phyloP scores from a whole-genome alignment of 805 yeast genomes.

The Spathaspora gorwiae region DNA sequence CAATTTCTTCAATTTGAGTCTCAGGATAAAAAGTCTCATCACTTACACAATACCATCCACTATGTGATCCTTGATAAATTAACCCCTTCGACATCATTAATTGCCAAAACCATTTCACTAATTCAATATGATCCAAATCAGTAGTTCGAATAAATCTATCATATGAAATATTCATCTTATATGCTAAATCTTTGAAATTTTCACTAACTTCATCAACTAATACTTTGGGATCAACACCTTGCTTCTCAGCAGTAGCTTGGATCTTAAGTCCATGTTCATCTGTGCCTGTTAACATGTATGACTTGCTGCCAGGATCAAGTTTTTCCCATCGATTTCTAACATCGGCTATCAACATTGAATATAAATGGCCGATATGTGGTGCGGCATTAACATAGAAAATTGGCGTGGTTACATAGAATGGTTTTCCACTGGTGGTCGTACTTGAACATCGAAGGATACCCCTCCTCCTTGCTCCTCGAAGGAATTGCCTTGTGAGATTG shows the following conservation, averaged over 20 bases:
- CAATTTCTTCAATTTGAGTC: constrained; percentile 51
- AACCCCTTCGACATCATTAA: constrained; percentile 52
- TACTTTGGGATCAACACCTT: constrained; percentile 46
- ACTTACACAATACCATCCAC: constrained; percentile 92
- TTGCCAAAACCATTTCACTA: constrained; percentile 71
- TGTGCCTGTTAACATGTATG: constrained; percentile 81
- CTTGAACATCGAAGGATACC: not conserved
- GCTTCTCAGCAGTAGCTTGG: constrained; percentile 70
- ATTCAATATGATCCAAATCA: constrained; percentile 65
- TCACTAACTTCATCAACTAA: constrained; percentile 70
- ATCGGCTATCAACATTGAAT: constrained; percentile 83
- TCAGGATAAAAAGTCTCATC: constrained; percentile 95
- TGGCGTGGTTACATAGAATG: constrained; percentile 74
- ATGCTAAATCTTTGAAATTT: constrained; percentile 63
- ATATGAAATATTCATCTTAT: constrained; percentile 50
- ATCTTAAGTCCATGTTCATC: constrained; percentile 97
- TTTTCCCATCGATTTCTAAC: constrained; percentile 69
- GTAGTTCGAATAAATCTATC: constrained; percentile 90
- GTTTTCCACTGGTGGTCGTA: constrained; percentile 10
- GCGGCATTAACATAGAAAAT: constrained; percentile 93
- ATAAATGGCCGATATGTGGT: constrained; percentile 92
- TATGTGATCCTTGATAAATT: constrained; percentile 78
- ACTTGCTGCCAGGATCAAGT: constrained; percentile 26
- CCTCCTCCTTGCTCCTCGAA: not conserved
- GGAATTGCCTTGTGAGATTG: not conserved